Base-by-base conservation (phyloP, 192 early-diverging fungal genomes). In the Helicostylum pulchrum region DNA sequence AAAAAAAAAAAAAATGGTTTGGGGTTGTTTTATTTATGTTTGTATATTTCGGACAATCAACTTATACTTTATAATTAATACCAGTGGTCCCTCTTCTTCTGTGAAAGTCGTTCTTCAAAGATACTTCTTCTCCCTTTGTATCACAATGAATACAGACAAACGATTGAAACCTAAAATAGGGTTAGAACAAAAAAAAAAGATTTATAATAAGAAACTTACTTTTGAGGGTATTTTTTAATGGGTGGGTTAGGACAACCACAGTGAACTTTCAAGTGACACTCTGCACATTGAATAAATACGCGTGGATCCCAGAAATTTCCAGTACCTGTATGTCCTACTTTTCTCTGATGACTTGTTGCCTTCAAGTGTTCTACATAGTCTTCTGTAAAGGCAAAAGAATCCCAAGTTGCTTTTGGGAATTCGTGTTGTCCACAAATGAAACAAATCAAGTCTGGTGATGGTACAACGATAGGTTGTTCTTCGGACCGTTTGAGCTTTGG, bases 171-270 rank as follows among this genome's bases (percentile, higher is more conserved):
- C 57, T 59, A 45, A 45, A 45, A 26, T 17, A 42, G 7, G 19
- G 14, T 43, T 8, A 42, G 34, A 7, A 53, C 1, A 2, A 1
- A 0, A 53, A 11, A 7, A 11, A 17, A 34, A 1, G 7, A 42
- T 42, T 39, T 42, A 42, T 26, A 57, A 19, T 36, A 14, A 58
- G 2, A 58, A 20, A 10, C 43, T 46, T 59, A 59, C 57, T 17
- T 39, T 42, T 12, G 9, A 45, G 57, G 57, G 20, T 59, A 59
- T 26, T 45, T 45, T 11, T 59, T 59, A 32, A 59, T 59, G 3
- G 57, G 57, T 6, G 57, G 57, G 43, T 17, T 46, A 32, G 57
- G 57, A 44, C 57, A 59, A 45, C 57, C 57, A 44, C 57, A 59
- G 6, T 59, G 57, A 11, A 59, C 21, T 11, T 59, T 23, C 1